phyloP scores from a whole-genome alignment of 768 basidiomycete species.

The Lactarius hengduanensis region DNA sequence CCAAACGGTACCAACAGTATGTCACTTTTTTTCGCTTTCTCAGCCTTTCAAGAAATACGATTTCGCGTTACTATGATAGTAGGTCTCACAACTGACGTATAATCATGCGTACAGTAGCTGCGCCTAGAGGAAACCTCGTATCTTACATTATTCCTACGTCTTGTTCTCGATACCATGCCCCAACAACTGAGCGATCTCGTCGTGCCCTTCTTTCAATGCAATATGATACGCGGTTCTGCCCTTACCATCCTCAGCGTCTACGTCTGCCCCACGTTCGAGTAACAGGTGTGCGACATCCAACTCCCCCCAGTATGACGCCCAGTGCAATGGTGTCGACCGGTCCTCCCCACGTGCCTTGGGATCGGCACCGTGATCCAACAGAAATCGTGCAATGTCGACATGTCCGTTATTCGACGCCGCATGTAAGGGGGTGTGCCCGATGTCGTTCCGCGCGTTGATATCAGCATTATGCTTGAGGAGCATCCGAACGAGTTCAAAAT shows the following conservation, averaged over 20 bases:
- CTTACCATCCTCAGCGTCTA: not conserved
- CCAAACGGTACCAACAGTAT: no score
- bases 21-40: no score
- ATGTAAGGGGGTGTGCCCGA: not conserved
- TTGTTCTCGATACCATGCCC: not conserved
- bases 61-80: no score
- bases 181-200: not conserved
- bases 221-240: not conserved
- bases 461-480: not conserved
- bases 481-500: not conserved
- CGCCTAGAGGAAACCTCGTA: not conserved
- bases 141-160: not conserved
- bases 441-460: not conserved
- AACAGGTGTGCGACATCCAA: not conserved
- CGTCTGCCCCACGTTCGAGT: not conserved
- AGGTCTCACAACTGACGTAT: not conserved
- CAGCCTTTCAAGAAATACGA: no score
- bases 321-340: not conserved
- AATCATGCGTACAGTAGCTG: not conserved
- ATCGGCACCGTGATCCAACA: not conserved
- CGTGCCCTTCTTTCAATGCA: not conserved
- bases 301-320: not conserved
- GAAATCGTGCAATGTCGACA: not conserved
- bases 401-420: not conserved
- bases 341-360: not conserved